These are phyloP conservation scores for Apiospora pterosperma DNA, from an alignment of 2,329 filamentous ascomycete species.

Conservation along the genomic window DNA sequence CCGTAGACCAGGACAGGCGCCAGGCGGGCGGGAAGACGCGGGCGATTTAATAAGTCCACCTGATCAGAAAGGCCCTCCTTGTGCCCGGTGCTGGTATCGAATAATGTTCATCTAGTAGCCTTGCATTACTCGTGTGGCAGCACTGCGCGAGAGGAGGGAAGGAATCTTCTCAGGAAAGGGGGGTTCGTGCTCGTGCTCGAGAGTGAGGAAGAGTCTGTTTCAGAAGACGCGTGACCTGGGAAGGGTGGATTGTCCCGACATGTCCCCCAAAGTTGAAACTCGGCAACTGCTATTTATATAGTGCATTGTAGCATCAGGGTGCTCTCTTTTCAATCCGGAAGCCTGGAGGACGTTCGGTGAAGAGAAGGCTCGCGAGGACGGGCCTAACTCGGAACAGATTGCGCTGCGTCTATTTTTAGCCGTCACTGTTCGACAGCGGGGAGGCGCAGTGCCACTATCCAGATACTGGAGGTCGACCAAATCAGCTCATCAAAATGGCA, in stretches of 20 bases:
- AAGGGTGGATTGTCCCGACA: not conserved
- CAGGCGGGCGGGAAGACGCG: not conserved
- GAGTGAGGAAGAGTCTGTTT: not conserved
- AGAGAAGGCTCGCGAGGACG: not conserved
- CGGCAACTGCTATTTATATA: constrained; percentile 4
- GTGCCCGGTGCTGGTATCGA: not conserved
- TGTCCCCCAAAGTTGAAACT: not conserved
- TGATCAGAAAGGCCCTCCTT: not conserved
- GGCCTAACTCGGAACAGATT: not conserved
- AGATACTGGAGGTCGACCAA: too few species aligned
- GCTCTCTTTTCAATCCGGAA: not conserved
- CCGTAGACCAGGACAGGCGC: not conserved
- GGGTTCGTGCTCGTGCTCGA: not conserved
- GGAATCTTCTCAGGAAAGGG: not conserved
- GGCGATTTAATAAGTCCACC: not conserved
- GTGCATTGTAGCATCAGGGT: not conserved
- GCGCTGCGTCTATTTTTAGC: not conserved
- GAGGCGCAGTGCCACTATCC: too few species aligned
- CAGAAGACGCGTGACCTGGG: not conserved
- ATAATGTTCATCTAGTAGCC: too few species aligned
- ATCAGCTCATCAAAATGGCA: too few species aligned
- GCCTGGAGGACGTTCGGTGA: not conserved
- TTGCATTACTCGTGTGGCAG: not conserved
- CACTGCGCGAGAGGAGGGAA: not conserved
- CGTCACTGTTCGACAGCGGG: not conserved